These are phyloP conservation scores for Torulaspora gathmanii DNA, from an alignment of 805 yeast species.

Conservation along the genomic window DNA sequence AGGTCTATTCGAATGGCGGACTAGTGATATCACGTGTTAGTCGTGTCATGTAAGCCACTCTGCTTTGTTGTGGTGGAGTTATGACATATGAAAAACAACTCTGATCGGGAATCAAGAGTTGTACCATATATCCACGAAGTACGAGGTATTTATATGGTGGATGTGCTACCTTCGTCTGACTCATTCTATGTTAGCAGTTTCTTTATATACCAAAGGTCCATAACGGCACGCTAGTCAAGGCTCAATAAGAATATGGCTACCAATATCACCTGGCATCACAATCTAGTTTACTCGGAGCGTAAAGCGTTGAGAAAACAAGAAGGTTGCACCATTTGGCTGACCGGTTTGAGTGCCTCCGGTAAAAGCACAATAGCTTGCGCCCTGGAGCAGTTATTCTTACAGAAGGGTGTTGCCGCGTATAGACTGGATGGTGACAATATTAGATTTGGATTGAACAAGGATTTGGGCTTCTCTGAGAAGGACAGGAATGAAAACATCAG, in stretches of 20 bases:
- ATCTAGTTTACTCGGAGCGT: conserved; percentile 81
- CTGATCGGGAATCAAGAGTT: too few species aligned
- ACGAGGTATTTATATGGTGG: too few species aligned
- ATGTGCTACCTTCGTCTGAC: too few species aligned
- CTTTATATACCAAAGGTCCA: neutral
- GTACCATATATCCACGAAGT: too few species aligned
- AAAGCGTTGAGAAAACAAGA: conserved; percentile 63
- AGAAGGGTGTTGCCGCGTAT: conserved; percentile 67
- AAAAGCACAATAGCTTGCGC: conserved; percentile 95
- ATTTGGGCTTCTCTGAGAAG: conserved; percentile 83
- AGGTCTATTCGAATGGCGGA: too few species aligned
- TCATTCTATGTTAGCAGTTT: too few species aligned
- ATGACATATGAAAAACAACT: too few species aligned
- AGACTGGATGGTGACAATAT: conserved; percentile 93
- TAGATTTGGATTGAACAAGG: conserved; percentile 92
- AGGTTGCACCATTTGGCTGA: conserved; percentile 91
- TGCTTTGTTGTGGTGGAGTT: too few species aligned
- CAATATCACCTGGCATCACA: conserved; percentile 94
- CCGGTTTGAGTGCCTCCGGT: conserved; percentile 94
- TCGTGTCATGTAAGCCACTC: too few species aligned
- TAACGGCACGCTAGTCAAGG: neutral
- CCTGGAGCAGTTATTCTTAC: conserved; percentile 73
- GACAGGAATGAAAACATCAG: conserved; percentile 95
- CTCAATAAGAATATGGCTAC: conserved; percentile 61
- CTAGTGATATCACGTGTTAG: too few species aligned